These are phyloP conservation scores for Ploettnerulaceae sp. DNA, from an alignment of 2,329 filamentous ascomycete species.

Conservation along the genomic window DNA sequence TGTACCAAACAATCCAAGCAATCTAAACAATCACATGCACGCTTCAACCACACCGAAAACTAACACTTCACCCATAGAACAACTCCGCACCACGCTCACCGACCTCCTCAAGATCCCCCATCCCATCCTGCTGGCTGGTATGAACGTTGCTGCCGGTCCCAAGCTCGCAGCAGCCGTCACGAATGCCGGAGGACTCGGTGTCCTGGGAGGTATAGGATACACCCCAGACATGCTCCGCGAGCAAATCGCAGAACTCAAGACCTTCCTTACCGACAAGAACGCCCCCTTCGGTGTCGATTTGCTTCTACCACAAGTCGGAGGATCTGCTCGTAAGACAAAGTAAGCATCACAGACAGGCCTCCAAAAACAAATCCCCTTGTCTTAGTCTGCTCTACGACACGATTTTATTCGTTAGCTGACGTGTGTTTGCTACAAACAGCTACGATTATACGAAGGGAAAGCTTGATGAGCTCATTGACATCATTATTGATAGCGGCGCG, in stretches of 20 bases:
- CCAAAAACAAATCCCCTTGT: conserved; percentile 2
- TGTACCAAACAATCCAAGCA: conserved; percentile 32
- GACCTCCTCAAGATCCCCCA: conserved; percentile 98
- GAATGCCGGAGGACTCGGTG: conserved; percentile 92
- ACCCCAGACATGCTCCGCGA: conserved; percentile 95
- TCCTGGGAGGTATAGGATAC: conserved; percentile 93
- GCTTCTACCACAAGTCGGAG: conserved; percentile 89
- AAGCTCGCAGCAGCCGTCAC: conserved; percentile 95
- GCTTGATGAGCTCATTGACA: conserved; percentile 81
- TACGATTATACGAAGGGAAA: conserved; percentile 99
- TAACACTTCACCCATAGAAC: conserved; percentile 50
- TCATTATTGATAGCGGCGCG: conserved; percentile 87
- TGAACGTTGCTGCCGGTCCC: conserved; percentile 97
- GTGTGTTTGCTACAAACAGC: conserved; percentile 44
- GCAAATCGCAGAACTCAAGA: conserved; percentile 92
- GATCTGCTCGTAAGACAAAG: conserved; percentile 93
- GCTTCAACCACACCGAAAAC: conserved; percentile 13
- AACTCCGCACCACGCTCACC: conserved; percentile 86
- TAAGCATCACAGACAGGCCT: conserved; percentile 37
- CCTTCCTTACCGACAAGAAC: conserved; percentile 80
- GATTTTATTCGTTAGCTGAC: conserved; percentile 26
- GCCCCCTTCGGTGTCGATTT: conserved; percentile 94
- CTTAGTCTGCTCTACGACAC: conserved; percentile 13
- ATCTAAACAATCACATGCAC: conserved; percentile 25
- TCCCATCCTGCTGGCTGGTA: conserved; percentile 90